A percentile compares a stretch with the other conserved stretches of the same genome.
phyloP scores from a whole-genome alignment of 176 grass and related monocot genomes.

The Triticum urartu region DNA sequence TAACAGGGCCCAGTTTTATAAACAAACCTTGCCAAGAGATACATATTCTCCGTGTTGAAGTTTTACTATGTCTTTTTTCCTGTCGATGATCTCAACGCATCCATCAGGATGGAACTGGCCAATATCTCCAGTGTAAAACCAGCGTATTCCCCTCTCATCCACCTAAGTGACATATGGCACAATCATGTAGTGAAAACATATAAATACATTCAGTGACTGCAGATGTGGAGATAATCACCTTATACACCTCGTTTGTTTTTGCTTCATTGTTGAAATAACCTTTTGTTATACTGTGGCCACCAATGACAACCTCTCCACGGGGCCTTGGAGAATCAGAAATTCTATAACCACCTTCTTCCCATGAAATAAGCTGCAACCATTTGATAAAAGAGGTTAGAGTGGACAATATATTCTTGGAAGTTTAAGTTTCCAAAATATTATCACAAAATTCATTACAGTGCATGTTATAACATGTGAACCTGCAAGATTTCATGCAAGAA shows the following conservation, averaged over 20 bases:
- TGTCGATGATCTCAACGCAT: constrained; percentile 81
- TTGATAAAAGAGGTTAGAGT: constrained; percentile 14
- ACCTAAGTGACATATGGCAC: constrained; percentile 33
- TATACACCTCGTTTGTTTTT: constrained; percentile 82
- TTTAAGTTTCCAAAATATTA: not conserved
- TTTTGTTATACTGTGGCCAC: constrained; percentile 67
- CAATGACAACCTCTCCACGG: constrained; percentile 76
- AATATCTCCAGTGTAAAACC: constrained; percentile 94
- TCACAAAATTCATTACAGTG: not conserved
- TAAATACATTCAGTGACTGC: not conserved
- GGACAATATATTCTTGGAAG: not conserved
- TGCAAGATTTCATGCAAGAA: not conserved
- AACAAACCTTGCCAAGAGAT: constrained; percentile 82
- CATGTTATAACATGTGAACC: not conserved
- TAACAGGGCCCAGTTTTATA: not conserved
- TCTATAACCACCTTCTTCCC: constrained; percentile 78
- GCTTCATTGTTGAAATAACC: constrained; percentile 87
- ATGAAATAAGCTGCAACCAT: constrained; percentile 63
- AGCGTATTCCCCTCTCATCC: constrained; percentile 65
- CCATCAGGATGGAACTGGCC: constrained; percentile 89
- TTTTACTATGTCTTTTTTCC: constrained; percentile 96
- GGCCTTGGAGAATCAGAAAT: constrained; percentile 81
- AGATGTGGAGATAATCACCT: constrained; percentile 37
- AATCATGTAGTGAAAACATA: constrained; percentile 12
- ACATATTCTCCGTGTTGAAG: constrained; percentile 94